Evolutionary conservation across 1,284 basidiomycete genomes (phyloP).

Genomic region (Flammula alnicola): DNA sequence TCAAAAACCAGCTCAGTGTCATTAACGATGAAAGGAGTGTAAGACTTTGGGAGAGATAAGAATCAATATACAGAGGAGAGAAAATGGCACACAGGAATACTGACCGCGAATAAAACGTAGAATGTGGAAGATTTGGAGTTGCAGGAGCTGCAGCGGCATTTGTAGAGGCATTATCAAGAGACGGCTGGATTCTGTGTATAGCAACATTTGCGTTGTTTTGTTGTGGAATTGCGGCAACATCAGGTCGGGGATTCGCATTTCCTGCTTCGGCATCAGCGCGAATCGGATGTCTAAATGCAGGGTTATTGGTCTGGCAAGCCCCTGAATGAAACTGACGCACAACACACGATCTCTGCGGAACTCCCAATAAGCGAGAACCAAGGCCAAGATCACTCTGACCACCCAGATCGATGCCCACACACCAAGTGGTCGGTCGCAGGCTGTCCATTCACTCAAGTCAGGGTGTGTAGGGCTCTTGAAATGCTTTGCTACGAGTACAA

Average conservation of each 20-base stretch:
- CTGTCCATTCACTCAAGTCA: conserved; percentile 60
- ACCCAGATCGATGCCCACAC: conserved; percentile 76
- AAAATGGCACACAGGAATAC: conserved; percentile 16
- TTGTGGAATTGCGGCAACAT: background rate
- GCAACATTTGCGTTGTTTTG: background rate
- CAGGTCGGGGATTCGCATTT: background rate
- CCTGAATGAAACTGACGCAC: conserved; percentile 34
- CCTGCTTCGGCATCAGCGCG: conserved; percentile 25
- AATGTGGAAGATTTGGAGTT: conserved; percentile 25
- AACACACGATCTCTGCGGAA: conserved; percentile 53
- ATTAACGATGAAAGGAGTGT: conserved; percentile 67
- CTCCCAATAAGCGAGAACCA: conserved; percentile 62
- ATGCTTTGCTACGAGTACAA: conserved; percentile 51
- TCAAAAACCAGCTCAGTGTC: conserved; percentile 79
- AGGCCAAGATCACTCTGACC: conserved; percentile 56
- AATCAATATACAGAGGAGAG: background rate
- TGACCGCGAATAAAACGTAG: conserved; percentile 40
- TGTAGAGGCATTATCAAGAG: conserved; percentile 2
- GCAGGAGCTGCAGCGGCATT: conserved; percentile 7
- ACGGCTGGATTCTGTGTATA: conserved; percentile 1
- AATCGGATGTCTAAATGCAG: conserved; percentile 20
- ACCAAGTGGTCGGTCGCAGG: conserved; percentile 71
- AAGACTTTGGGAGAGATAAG: conserved; percentile 35
- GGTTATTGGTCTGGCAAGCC: background rate
- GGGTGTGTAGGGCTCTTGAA: conserved; percentile 53